These are phyloP conservation scores for Leishmania martiniquensis DNA, from an alignment of 208 protist species.

Conservation along the genomic window DNA sequence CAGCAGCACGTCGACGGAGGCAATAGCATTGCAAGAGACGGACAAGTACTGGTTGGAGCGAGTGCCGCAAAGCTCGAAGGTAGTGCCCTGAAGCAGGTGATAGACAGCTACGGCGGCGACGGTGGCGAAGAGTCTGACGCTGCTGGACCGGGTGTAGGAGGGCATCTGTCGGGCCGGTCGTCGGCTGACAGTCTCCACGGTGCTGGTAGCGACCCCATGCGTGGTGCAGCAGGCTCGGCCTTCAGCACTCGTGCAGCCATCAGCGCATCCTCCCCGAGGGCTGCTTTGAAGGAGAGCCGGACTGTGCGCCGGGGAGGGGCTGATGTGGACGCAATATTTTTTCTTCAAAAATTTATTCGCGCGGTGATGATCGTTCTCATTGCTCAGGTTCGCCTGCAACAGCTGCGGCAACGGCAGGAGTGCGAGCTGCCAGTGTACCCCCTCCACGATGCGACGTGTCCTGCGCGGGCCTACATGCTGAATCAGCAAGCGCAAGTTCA, in stretches of 20 bases:
- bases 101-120: background rate
- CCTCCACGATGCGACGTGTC: slow-evolving; percentile 18
- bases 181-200: background rate
- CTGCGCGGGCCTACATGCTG: slow-evolving; percentile 3
- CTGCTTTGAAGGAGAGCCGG: background rate
- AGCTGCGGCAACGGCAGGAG: slow-evolving; percentile 20
- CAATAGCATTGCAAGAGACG: background rate
- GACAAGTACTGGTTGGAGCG: background rate
- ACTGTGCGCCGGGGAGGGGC: background rate
- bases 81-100: background rate
- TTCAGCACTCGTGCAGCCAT: background rate
- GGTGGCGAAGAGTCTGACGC: background rate
- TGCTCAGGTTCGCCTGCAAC: slow-evolving; percentile 47
- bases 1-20: background rate
- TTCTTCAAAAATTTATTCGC: slow-evolving; percentile 60
- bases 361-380: slow-evolving; percentile 57
- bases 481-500: slow-evolving; percentile 2
- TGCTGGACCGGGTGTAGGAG: background rate
- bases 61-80: background rate
- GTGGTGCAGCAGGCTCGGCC: background rate
- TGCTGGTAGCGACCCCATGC: background rate
- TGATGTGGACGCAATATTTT: slow-evolving; percentile 36
- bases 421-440: slow-evolving; percentile 12
- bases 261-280: background rate
- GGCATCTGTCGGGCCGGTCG: background rate